Percentiles rank a stretch among this genome's conserved stretches.
These are phyloP conservation scores for Trichoderma hamatum DNA, from an alignment of 2,329 filamentous ascomycete genomes.

Conservation along the genomic window DNA sequence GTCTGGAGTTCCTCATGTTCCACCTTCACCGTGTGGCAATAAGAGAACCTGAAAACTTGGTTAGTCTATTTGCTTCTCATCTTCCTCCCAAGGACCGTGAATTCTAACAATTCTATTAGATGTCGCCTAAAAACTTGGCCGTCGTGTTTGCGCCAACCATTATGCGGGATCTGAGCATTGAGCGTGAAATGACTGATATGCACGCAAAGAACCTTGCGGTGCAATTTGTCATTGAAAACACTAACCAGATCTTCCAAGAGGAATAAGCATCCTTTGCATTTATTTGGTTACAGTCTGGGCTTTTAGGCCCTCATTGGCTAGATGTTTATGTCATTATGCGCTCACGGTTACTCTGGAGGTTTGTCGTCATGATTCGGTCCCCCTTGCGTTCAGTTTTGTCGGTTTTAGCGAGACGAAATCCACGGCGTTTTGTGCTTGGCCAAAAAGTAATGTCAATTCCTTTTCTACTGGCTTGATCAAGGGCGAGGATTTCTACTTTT, in stretches of 20 bases:
- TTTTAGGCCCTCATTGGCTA: background rate
- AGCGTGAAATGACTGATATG: slow-evolving; percentile 95
- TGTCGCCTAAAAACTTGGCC: slow-evolving; percentile 94
- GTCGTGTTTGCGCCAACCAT: slow-evolving; percentile 98
- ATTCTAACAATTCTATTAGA: slow-evolving; percentile 52
- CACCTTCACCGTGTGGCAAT: slow-evolving; percentile 86
- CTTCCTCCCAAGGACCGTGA: background rate
- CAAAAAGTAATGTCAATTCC: slow-evolving; percentile 24
- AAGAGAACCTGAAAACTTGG: slow-evolving; percentile 81
- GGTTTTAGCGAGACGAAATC: slow-evolving; percentile 19
- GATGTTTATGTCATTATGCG: background rate
- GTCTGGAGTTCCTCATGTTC: slow-evolving; percentile 90
- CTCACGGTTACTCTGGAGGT: slow-evolving; percentile 6
- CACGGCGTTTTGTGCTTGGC: slow-evolving; percentile 19
- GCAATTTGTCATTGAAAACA: slow-evolving; percentile 91
- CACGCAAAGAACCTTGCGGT: slow-evolving; percentile 89
- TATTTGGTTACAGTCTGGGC: background rate
- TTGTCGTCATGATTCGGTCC: slow-evolving; percentile 11
- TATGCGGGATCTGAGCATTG: slow-evolving; percentile 86
- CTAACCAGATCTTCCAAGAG: slow-evolving; percentile 74
- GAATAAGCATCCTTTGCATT: slow-evolving; percentile 28
- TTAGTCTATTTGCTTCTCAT: slow-evolving; percentile 46
- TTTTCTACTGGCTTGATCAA: background rate
- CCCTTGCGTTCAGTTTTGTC: slow-evolving; percentile 17
- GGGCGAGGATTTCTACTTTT: background rate